These are phyloP conservation scores for Microbotryomycetes sp. DNA, from an alignment of 1,284 basidiomycete species.

Conservation along the genomic window DNA sequence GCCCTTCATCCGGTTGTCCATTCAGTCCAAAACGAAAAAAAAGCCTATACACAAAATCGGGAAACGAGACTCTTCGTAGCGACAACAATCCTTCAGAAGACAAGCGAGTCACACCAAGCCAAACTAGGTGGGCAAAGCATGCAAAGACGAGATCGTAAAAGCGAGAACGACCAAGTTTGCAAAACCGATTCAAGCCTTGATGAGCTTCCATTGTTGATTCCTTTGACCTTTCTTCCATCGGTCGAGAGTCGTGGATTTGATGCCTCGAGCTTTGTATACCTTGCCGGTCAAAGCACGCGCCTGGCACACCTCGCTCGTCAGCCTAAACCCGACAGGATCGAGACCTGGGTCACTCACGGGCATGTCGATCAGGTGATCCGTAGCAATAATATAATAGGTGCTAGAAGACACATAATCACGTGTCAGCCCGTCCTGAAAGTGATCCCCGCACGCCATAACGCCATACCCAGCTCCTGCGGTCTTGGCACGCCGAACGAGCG, in stretches of 20 bases:
- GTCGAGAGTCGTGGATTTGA: slow-evolving; percentile 4
- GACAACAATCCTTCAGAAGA: no score
- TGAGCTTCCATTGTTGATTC: slow-evolving; percentile 2
- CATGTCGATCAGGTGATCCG: slow-evolving; percentile 6
- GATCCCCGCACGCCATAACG: neutral
- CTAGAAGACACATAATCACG: neutral
- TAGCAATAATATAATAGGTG: slow-evolving; percentile 2
- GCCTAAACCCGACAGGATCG: neutral
- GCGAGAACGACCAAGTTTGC: no score
- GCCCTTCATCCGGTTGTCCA: no score
- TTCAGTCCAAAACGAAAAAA: no score
- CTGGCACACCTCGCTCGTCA: neutral
- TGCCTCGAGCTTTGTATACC: neutral
- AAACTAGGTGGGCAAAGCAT: no score
- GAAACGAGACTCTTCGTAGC: no score
- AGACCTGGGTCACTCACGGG: neutral
- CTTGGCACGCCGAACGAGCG: neutral
- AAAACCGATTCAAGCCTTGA: neutral
- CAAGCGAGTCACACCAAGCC: no score
- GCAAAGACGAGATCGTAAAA: no score
- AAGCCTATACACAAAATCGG: no score
- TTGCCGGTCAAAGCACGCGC: slow-evolving; percentile 8
- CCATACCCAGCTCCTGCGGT: neutral
- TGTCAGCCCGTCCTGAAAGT: neutral
- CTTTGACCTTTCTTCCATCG: slow-evolving; percentile 7